These are phyloP conservation scores for Gossypium ekmanianum DNA, from an alignment of 345 rosid species.

Conservation along the genomic window DNA sequence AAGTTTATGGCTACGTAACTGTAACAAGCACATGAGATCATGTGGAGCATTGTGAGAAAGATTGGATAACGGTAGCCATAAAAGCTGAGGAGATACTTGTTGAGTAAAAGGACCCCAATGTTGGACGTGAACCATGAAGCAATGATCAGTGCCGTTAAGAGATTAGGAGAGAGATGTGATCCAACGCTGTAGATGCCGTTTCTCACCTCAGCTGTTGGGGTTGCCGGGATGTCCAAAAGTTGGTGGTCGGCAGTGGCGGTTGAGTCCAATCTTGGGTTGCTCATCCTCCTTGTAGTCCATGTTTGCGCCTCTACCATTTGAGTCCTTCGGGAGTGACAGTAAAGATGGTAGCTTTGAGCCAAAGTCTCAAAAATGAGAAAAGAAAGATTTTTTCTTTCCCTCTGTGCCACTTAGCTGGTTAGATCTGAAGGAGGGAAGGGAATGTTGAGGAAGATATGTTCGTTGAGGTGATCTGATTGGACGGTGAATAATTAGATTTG, in stretches of 20 bases:
- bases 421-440: slow-evolving; percentile 39
- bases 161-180: slow-evolving; percentile 44
- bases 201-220: slow-evolving; percentile 74
- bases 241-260: slow-evolving; percentile 39
- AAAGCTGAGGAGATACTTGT: slow-evolving; percentile 89
- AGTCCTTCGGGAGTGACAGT: slow-evolving; percentile 17
- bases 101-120: slow-evolving; percentile 90
- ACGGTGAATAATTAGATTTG: slow-evolving; percentile 56
- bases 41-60: slow-evolving; percentile 88
- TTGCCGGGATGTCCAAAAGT: slow-evolving; percentile 72
- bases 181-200: slow-evolving; percentile 36
- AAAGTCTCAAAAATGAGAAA: background rate
- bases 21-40: slow-evolving; percentile 80
- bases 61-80: slow-evolving; percentile 92
- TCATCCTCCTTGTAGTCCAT: slow-evolving; percentile 99
- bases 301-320: slow-evolving; percentile 93
- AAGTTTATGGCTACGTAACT: slow-evolving; percentile 69
- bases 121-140: slow-evolving; percentile 92
- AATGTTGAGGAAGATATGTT: slow-evolving; percentile 10
- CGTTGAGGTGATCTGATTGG: slow-evolving; percentile 36
- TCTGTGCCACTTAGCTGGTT: slow-evolving; percentile 12
- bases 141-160: slow-evolving; percentile 66
- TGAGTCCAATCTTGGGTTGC: slow-evolving; percentile 78
- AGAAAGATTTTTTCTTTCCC: slow-evolving; percentile 15
- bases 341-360: slow-evolving; percentile 10